Evolutionary conservation across 768 basidiomycete genomes (phyloP).

Genomic region (Lentinula detonsa): DNA sequence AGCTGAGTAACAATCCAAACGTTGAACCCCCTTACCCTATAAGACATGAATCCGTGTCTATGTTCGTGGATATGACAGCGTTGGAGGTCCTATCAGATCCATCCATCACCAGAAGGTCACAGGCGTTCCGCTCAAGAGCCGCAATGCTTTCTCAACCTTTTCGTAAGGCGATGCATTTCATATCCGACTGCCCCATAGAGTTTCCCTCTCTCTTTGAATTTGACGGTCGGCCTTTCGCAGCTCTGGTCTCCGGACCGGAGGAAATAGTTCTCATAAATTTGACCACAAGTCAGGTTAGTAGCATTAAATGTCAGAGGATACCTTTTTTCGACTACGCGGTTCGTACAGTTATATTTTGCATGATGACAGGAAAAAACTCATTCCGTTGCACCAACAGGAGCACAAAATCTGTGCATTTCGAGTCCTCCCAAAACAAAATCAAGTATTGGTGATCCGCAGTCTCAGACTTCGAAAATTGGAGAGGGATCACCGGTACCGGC

Average conservation of each 20-base stretch:
- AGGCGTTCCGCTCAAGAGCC: conserved; percentile 29
- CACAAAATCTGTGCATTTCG: conserved; percentile 48
- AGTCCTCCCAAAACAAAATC: conserved; percentile 42
- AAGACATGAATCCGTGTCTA: conserved; percentile 37
- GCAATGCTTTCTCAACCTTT: conserved; percentile 32
- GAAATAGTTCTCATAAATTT: conserved; percentile 37
- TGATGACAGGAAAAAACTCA: neutral
- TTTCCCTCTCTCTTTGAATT: conserved; percentile 35
- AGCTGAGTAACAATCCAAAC: conserved; percentile 26
- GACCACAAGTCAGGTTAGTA: conserved; percentile 26
- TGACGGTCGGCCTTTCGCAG: conserved; percentile 33
- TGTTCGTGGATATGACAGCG: conserved; percentile 28
- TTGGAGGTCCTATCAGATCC: conserved; percentile 43
- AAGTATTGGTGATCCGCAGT: conserved; percentile 46
- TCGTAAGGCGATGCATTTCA: conserved; percentile 28
- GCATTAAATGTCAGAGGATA: conserved; percentile 32
- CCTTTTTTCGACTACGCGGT: conserved; percentile 13
- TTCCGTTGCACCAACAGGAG: conserved; percentile 21
- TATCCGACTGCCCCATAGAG: conserved; percentile 30
- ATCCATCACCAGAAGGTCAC: conserved; percentile 27
- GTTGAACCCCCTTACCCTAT: conserved; percentile 39
- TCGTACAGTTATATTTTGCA: neutral
- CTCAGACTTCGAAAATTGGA: conserved; percentile 15
- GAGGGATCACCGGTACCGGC: neutral
- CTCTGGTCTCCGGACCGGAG: conserved; percentile 34